Base-by-base conservation (phyloP, 352 stramenopile genomes). In the Blastocystis sp. region DNA sequence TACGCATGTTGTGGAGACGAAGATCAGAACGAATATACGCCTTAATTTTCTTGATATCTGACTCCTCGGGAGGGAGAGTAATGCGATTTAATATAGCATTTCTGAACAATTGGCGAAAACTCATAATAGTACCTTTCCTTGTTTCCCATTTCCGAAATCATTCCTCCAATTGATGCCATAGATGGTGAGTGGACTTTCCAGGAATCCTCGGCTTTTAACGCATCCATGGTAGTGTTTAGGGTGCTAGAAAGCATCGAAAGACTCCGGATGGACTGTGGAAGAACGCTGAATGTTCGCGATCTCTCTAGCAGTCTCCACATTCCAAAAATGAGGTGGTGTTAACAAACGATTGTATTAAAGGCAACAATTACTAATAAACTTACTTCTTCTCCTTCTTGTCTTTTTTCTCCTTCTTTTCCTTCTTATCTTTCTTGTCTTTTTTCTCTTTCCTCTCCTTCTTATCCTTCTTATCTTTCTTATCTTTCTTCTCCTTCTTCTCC, bases 361-460 rank as follows among this genome's bases (percentile, higher is more conserved):
- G 37, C 24, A 66, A 16, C 9, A 66, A 66, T 39, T 34, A 66
- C 24, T 20, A 37, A 39, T 26, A 66, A 37, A 37, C 56, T 34
- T n/a, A 59, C 50, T 59, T n/a, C 30, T 34, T 34, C 1, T 34
- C 30, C 30, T 34, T 34, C 30, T 34, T 34, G 1, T 34, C 30
- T 34, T 34, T 34, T 1, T 34, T n/a, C n/a, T 62, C 13, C 53
- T 62, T 62, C 53, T 62, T 62, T 1, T 62, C 53, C 53, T 88
- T 88, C 78, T 88, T 88, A 1, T 91, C 59, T 43, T 91, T 92
- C 11, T 90, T 91, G n/a, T 90, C 39, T 20, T 93, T 75, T 59
- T 91, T 92, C 7, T 90, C 30, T 68, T 92, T 92, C 87, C 92
- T 93, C 20, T 93, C 82, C 66, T 93, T 92, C 13, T 90, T 93